Evolutionary conservation across 495 filamentous ascomycete genomes (phyloP), one percentile per base, ranked within the genome.

Genomic region (Lepraria neglecta): DNA sequence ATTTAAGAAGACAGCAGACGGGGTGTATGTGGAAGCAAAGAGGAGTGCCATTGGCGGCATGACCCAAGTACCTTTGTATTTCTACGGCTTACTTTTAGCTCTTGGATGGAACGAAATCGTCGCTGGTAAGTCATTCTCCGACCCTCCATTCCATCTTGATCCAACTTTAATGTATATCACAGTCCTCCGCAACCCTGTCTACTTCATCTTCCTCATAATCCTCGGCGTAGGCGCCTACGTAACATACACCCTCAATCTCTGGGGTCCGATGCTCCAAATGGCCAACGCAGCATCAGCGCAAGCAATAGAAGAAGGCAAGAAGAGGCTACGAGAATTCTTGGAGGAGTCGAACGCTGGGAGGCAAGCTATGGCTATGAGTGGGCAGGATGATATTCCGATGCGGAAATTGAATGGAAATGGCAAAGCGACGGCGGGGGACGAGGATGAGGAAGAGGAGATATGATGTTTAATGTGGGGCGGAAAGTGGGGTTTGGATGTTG

Each of bases 41-140:
- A 82, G 94, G 50, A 90, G 91, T 74, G 92, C 94, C 40, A 95
- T 97, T 69, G 94, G 94, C 47, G 91, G 92, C 60, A 88, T 98
- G 65, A 89, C 90, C 4, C 91, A 97, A 74, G 88, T 97, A 59
- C 94, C 94, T 21, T 70, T 96, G 58, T 97, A 95, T 72, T 96
- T 97, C 71, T 98, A 95, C 65, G 92, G 83, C 21, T 68, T 97
- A 54, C 74, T 98, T 57, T 74, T 98, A 61, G 90, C 90, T 33
- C 77, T 98, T 45, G 94, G 94, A 28, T 97, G 94, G 94, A 98
- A 98, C 72, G 94, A 98, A 74, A 90, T 97, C 61, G 70, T 92
- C 64, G 88, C 90, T 69, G 89, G 91, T 95, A 79, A 78, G 88
- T 72, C 56, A 35, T 58, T 38, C 59, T 17, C 48, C 4, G 28